Base-by-base conservation (phyloP, 2,329 filamentous ascomycete species). In the Penicillium brevicompactum region DNA sequence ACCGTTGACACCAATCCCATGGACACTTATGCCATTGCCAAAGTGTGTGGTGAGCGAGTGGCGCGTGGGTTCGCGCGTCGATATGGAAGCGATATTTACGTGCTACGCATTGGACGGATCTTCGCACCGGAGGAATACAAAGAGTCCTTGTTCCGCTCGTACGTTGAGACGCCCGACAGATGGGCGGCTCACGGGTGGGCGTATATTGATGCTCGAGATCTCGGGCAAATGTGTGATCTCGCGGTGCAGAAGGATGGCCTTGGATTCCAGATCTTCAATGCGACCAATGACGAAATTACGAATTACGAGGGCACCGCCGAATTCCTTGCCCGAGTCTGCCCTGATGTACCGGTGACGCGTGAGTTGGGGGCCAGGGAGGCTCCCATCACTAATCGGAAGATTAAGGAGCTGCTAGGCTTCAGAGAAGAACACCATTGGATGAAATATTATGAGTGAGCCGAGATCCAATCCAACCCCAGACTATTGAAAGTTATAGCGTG, bases 191-290 rank as follows among this genome's bases (percentile, higher is more conserved):
- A 87, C 65, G 84, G 82, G 0, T 87, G 84, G 84, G 80, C 77
- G 21, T 87, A 88, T 66, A 84, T 84, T 21, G 85, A 87, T 66
- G 82, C 83, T 0, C 70, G 84, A 4, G 85, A 87, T 61, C 67
- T 87, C 2, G 85, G 84, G 0, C 82, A 84, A 68, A 87, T 87
- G 53, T 86, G 82, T 64, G 74, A 86, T 58, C 63, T 82, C 8
- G 79, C 76, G 16, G 75, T 87, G 4, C 60, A 78, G 56, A 82
- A 79, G 60, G 76, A 78, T 63, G 83, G 82, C 0, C 63, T 87
- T 9, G 84, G 84, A 0, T 87, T 85, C 61, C 83, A 87, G 64
- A 72, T 87, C 0, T 87, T 87, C 70, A 87, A 87, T 64, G 84
- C 84, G 1, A 85, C 83, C 0, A 87, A 87, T 63, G 79, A 85